phyloP scores from a whole-genome alignment of 768 basidiomycete species.

The Kwoniella dejecticola region DNA sequence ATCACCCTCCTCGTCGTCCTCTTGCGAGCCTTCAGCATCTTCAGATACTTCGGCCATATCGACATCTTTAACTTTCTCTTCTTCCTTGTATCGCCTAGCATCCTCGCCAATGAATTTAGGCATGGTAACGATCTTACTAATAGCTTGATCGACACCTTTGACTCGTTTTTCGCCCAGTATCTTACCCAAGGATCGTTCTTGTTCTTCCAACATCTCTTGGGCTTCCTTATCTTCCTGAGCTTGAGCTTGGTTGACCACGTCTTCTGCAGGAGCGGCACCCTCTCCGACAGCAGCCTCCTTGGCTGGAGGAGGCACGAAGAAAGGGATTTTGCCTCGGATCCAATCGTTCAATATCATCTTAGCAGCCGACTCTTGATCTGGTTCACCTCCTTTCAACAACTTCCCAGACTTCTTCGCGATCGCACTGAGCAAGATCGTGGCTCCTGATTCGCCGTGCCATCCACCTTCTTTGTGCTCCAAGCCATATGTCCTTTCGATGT shows the following conservation, averaged over 20 bases:
- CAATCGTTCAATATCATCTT: slow-evolving; percentile 95
- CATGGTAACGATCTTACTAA: slow-evolving; percentile 84
- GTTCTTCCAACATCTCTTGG: slow-evolving; percentile 58
- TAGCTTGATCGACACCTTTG: slow-evolving; percentile 77
- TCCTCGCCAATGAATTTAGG: slow-evolving; percentile 84
- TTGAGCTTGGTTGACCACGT: slow-evolving; percentile 60
- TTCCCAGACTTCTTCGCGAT: slow-evolving; percentile 90
- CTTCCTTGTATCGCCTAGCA: slow-evolving; percentile 64
- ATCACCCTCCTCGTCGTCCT: slow-evolving; percentile 56
- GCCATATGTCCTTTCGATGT: slow-evolving; percentile 68
- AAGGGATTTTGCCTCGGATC: slow-evolving; percentile 96
- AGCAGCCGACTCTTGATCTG: slow-evolving; percentile 85
- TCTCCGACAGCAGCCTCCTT: slow-evolving; percentile 39
- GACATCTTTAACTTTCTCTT: slow-evolving; percentile 46
- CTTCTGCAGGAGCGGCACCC: slow-evolving; percentile 19
- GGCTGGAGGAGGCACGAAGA: slow-evolving; percentile 90
- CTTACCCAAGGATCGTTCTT: slow-evolving; percentile 63
- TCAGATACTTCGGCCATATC: slow-evolving; percentile 50
- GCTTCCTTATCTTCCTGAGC: slow-evolving; percentile 45
- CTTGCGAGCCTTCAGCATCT: slow-evolving; percentile 42
- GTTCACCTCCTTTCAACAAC: slow-evolving; percentile 89
- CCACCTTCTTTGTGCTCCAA: slow-evolving; percentile 54
- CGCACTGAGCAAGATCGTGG: slow-evolving; percentile 77
- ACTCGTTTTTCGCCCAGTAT: slow-evolving; percentile 58
- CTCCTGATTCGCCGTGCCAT: slow-evolving; percentile 60